Evolutionary conservation across 2,329 filamentous ascomycete genomes (phyloP), one percentile per base, ranked within the genome.

Genomic region (Gliomastix tumulicola): DNA sequence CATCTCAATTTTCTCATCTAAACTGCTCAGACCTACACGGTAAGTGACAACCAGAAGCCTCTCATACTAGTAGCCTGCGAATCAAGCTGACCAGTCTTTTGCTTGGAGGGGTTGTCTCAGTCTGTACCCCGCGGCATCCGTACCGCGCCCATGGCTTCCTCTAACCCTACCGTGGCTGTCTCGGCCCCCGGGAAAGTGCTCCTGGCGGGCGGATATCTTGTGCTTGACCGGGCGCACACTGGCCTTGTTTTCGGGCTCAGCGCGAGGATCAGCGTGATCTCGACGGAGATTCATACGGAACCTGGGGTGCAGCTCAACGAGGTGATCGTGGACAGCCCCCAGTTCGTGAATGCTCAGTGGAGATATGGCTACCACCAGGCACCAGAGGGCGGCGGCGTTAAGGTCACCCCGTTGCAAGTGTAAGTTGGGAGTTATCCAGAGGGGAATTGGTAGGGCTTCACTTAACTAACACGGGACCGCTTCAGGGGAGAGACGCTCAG

Each of bases 171-270:
- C 34, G 51, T 62, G 33, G 82, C 81, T 53, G 77, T 94, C 46
- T 97, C 92, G 44, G 90, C 92, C 17, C 92, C 92, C 15, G 92
- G 92, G 49, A 98, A 98, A 68, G 92, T 98, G 42, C 76, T 98
- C 45, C 76, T 97, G 37, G 88, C 90, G 5, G 92, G 92, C 44
- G 92, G 92, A 43, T 98, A 97, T 62, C 79, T 97, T 32, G 90
- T 96, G 17, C 80, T 98, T 32, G 90, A 97, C 65, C 79, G 86
- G 42, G 69, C 75, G 42, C 88, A 96, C 62, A 92, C 84, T 4
- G 90, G 82, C 20, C 63, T 87, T 37, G 74, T 87, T 42, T 74
- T 82, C 51, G 79, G 79, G 21, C 72, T 85, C 39, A 75, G 75
- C 51, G 77, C 81, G 31, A 68, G 81, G 44, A 81, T 86, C 63